These are phyloP conservation scores for Mrakia blollopis DNA, from an alignment of 768 basidiomycete genomes.

Conservation along the genomic window DNA sequence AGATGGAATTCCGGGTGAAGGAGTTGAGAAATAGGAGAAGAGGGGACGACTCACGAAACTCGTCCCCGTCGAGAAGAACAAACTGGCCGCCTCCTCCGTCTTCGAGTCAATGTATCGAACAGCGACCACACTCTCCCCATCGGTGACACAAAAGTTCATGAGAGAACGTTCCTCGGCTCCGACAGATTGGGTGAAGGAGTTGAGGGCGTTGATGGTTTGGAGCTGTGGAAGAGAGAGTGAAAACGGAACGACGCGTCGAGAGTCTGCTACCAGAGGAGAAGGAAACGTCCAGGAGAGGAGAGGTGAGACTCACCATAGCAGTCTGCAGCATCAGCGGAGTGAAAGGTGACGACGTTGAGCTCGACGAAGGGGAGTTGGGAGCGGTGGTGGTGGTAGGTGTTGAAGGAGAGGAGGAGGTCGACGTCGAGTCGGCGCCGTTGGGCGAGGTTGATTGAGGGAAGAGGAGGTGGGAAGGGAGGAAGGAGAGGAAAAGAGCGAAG, in stretches of 20 bases:
- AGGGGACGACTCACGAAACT: slow-evolving; percentile 65
- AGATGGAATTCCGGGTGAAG: not conserved
- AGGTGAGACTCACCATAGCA: slow-evolving; percentile 13
- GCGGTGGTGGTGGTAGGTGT: not conserved
- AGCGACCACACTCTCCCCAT: slow-evolving; percentile 87
- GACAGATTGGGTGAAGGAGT: slow-evolving; percentile 57
- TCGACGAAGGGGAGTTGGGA: not conserved
- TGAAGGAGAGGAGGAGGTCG: not conserved
- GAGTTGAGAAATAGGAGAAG: slow-evolving; percentile 69
- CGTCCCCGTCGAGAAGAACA: slow-evolving; percentile 20
- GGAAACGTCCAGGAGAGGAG: not conserved
- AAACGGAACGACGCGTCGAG: not conserved
- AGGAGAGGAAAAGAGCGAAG: slow-evolving; percentile 84
- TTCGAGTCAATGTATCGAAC: slow-evolving; percentile 52
- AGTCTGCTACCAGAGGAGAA: not conserved
- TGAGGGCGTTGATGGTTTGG: slow-evolving; percentile 74
- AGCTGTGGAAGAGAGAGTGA: slow-evolving; percentile 56
- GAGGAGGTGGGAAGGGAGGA: slow-evolving; percentile 29
- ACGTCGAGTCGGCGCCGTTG: slow-evolving; percentile 15
- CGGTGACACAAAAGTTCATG: slow-evolving; percentile 94
- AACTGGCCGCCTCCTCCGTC: not conserved
- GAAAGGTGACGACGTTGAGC: not conserved
- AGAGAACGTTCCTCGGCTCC: slow-evolving; percentile 61
- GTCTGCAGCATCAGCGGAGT: slow-evolving; percentile 1
- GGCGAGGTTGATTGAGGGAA: slow-evolving; percentile 28